Evolutionary conservation across 495 filamentous ascomycete genomes (phyloP).

Genomic region (Cudoniella acicularis): DNA sequence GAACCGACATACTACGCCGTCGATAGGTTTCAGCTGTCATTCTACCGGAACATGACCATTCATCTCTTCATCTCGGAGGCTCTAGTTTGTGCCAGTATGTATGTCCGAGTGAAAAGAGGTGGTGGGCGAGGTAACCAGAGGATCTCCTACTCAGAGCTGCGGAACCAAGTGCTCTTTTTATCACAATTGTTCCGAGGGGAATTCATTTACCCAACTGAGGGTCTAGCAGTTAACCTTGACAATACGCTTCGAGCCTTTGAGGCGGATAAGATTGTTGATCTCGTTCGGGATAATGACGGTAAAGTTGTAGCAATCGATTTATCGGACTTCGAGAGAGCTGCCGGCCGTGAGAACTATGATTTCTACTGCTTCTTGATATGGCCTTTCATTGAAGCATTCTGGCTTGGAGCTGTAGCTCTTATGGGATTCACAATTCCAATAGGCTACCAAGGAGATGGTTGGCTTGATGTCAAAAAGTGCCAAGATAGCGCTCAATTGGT

Average conservation of each 20-base stretch:
- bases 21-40: conserved; percentile 93
- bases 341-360: conserved; percentile 88
- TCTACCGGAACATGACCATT: conserved; percentile 99
- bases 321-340: conserved; percentile 67
- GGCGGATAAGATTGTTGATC: conserved; percentile 70
- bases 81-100: conserved; percentile 82
- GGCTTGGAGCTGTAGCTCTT: conserved; percentile 84
- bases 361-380: conserved; percentile 98
- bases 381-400: conserved; percentile 92
- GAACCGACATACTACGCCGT: conserved; percentile 92
- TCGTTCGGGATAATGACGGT: conserved; percentile 54
- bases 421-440: conserved; percentile 78
- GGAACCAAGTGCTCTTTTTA: conserved; percentile 79
- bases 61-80: conserved; percentile 94
- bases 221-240: conserved; percentile 72
- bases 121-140: conserved; percentile 77
- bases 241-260: conserved; percentile 74
- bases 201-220: conserved; percentile 92
- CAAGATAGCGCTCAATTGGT: conserved; percentile 83
- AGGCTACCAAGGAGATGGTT: conserved; percentile 56
- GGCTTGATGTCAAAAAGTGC: conserved; percentile 73
- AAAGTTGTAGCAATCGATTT: conserved; percentile 65
- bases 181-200: conserved; percentile 92
- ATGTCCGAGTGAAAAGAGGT: conserved; percentile 83
- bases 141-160: conserved; percentile 66